Conservation (phyloP, 345 rosid genomes). For the Camelina neglecta region DNA sequence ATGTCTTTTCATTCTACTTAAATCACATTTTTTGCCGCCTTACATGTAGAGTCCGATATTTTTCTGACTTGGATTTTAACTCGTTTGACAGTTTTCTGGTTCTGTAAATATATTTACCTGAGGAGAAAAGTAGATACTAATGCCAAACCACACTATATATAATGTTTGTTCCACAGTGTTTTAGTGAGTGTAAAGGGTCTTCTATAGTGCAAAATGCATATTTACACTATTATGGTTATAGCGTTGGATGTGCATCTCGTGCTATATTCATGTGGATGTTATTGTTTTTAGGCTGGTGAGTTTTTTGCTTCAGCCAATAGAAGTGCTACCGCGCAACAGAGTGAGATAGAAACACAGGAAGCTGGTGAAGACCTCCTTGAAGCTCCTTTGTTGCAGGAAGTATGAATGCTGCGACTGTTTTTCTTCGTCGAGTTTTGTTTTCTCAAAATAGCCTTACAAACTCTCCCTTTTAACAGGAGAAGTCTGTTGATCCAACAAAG, state of each 20-base stretch:
- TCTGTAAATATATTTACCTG: constrained; percentile 16
- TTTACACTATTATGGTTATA: constrained; percentile 7
- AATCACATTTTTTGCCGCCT: not conserved
- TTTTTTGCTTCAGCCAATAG: constrained; percentile 77
- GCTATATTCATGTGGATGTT: constrained; percentile 29
- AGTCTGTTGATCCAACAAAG: constrained; percentile 69
- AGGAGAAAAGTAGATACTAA: constrained; percentile 10
- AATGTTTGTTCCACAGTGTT: not conserved
- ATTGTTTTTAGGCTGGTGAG: constrained; percentile 67
- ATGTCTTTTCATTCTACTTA: not conserved
- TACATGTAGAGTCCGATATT: not conserved
- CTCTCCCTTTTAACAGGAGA: constrained; percentile 53
- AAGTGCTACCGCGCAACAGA: constrained; percentile 74
- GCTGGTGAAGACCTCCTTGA: constrained; percentile 66
- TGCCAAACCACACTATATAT: constrained; percentile 8
- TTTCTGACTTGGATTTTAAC: constrained; percentile 8
- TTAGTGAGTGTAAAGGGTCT: constrained; percentile 14
- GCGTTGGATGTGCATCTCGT: constrained; percentile 7
- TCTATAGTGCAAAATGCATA: constrained; percentile 3
- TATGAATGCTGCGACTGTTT: constrained; percentile 5
- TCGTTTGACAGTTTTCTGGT: constrained; percentile 4
- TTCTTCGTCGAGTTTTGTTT: constrained; percentile 21
- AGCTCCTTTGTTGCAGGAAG: constrained; percentile 74
- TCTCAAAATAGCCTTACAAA: constrained; percentile 18
- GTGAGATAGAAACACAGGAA: constrained; percentile 68